Conservation (phyloP, 2,329 filamentous ascomycete genomes). For the Lachnellula occidentalis region DNA sequence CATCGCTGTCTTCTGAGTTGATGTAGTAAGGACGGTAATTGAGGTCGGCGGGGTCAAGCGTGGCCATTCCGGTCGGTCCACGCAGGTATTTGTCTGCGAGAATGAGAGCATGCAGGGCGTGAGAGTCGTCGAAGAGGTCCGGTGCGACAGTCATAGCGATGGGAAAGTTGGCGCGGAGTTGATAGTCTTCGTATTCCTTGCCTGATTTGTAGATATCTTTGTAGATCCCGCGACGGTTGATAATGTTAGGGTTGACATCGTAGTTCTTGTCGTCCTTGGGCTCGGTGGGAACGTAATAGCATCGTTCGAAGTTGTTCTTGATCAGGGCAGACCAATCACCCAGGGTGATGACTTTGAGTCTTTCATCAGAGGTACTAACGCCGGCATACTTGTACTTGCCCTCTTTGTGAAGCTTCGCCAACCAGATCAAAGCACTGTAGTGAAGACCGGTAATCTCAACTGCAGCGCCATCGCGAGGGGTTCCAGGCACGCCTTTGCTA, state of each 20-base stretch:
- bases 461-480: conserved; percentile 91
- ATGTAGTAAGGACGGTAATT: conserved; percentile 95
- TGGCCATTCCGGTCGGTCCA: conserved; percentile 91
- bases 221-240: conserved; percentile 95
- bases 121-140: conserved; percentile 71
- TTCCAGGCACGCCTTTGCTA: conserved; percentile 90
- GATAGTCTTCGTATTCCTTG: conserved; percentile 97
- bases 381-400: conserved; percentile 69
- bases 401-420: conserved; percentile 58
- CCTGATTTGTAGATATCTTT: conserved; percentile 93
- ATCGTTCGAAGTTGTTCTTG: conserved; percentile 82
- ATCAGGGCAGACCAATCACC: conserved; percentile 74
- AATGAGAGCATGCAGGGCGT: conserved; percentile 75
- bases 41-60: conserved; percentile 82
- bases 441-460: conserved; percentile 91
- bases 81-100: conserved; percentile 74
- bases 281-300: conserved; percentile 77
- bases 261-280: conserved; percentile 67
- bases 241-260: conserved; percentile 70
- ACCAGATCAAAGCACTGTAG: conserved; percentile 85
- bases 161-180: conserved; percentile 87
- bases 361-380: conserved; percentile 57
- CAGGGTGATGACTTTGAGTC: conserved; percentile 57
- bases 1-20: conserved; percentile 87
- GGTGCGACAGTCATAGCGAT: conserved; percentile 95